phyloP scores from a whole-genome alignment of 2,329 filamentous ascomycete genomes.

The Xylariaceae sp. region DNA sequence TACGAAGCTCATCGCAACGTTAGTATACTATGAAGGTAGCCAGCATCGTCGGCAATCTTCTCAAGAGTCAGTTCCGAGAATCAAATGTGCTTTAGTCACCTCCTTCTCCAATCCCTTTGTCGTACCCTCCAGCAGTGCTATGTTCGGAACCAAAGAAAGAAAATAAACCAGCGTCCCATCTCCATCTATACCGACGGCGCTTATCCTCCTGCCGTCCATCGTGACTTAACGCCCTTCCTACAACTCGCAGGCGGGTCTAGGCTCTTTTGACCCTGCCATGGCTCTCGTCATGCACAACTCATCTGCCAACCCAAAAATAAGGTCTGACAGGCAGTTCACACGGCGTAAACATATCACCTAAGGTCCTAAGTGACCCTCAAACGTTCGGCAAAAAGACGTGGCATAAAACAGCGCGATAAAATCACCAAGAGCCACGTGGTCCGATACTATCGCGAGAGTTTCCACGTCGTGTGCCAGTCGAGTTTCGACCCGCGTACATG shows the following conservation, averaged over 20 bases:
- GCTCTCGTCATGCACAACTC: background rate
- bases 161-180: constrained; percentile 10
- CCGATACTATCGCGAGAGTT: background rate
- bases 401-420: background rate
- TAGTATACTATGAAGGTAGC: constrained; percentile 6
- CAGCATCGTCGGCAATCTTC: constrained; percentile 17
- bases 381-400: background rate
- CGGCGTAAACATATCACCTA: background rate
- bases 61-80: constrained; percentile 16
- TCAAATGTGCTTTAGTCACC: constrained; percentile 20
- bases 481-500: background rate
- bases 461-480: background rate
- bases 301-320: background rate
- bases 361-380: background rate
- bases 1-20: constrained; percentile 1
- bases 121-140: constrained; percentile 23
- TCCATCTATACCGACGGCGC: constrained; percentile 13
- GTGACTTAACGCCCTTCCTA: background rate
- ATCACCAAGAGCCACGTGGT: background rate
- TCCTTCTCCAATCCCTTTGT: constrained; percentile 19
- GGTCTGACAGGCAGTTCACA: background rate
- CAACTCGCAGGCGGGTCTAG: background rate
- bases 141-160: constrained; percentile 26
- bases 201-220: constrained; percentile 12
- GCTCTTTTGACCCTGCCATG: background rate